A percentile compares a stretch with the other conserved stretches of the same genome.
phyloP scores from a whole-genome alignment of 306 rosid species.

The Begonia fuchsioides region DNA sequence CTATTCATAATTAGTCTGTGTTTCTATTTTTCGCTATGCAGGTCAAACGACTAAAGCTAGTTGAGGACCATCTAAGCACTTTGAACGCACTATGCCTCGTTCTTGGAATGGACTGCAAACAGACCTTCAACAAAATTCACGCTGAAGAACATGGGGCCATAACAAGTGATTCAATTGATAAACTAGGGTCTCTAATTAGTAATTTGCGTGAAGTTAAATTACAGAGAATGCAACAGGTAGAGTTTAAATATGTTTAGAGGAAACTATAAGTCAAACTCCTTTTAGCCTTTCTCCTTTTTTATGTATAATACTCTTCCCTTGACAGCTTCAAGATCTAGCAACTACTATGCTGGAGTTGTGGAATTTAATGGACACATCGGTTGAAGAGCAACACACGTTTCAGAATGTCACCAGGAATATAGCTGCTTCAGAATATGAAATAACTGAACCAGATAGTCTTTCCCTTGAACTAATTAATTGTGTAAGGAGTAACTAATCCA shows the following conservation, averaged over 20 bases:
- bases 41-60: slow-evolving; percentile 35
- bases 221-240: slow-evolving; percentile 50
- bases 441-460: slow-evolving; percentile 42
- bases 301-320: slow-evolving; percentile 8
- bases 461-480: slow-evolving; percentile 31
- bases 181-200: slow-evolving; percentile 28
- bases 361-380: slow-evolving; percentile 62
- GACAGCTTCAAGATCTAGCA: slow-evolving; percentile 48
- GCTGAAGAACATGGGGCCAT: slow-evolving; percentile 25
- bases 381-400: slow-evolving; percentile 42
- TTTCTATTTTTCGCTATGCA: slow-evolving; percentile 9
- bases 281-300: background rate
- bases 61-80: slow-evolving; percentile 22
- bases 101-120: slow-evolving; percentile 32
- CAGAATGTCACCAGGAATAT: slow-evolving; percentile 41
- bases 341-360: slow-evolving; percentile 50
- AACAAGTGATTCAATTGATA: slow-evolving; percentile 29
- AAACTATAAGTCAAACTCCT: background rate
- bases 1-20: background rate
- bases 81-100: slow-evolving; percentile 25
- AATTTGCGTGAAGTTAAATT: slow-evolving; percentile 39
- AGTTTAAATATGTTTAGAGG: background rate
- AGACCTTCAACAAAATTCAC: slow-evolving; percentile 17
- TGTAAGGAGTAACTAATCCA: slow-evolving; percentile 19
- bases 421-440: slow-evolving; percentile 47